These are phyloP conservation scores for Sphagnum fallax DNA, from an alignment of 228 moss, liverwort and hornwort genomes.

Conservation along the genomic window DNA sequence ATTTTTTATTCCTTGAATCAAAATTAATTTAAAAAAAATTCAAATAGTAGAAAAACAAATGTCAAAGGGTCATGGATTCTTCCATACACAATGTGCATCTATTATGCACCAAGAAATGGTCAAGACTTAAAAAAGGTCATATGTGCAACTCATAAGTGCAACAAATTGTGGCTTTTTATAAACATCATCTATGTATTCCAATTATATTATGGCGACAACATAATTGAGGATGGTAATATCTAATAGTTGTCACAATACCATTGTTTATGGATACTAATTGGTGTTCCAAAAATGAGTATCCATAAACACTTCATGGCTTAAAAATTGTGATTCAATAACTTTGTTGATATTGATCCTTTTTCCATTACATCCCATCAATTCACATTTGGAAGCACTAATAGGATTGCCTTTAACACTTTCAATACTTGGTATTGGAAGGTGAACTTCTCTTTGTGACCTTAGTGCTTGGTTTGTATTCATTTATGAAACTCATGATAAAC, in stretches of 20 bases:
- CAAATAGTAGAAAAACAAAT: too few relatives aligned
- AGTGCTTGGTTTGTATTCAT: slow-evolving; percentile 26
- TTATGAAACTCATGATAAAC: too few relatives aligned
- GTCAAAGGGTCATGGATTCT: too few relatives aligned
- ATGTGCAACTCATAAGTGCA: slow-evolving; percentile 81
- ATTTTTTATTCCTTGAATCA: too few relatives aligned
- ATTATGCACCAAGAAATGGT: neutral
- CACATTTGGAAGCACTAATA: slow-evolving; percentile 55
- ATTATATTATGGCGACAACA: slow-evolving; percentile 59
- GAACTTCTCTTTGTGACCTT: slow-evolving; percentile 15
- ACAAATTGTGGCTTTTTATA: slow-evolving; percentile 71
- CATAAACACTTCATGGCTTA: slow-evolving; percentile 74
- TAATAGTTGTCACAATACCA: slow-evolving; percentile 44
- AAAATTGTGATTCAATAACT: slow-evolving; percentile 51
- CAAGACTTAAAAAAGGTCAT: slow-evolving; percentile 82
- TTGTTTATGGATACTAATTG: too few relatives aligned
- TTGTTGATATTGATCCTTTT: slow-evolving; percentile 18
- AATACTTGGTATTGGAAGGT: slow-evolving; percentile 20
- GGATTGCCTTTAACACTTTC: slow-evolving; percentile 31
- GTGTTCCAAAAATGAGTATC: too few relatives aligned
- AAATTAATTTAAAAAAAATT: too few relatives aligned
- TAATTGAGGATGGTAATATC: slow-evolving; percentile 98
- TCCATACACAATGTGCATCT: neutral
- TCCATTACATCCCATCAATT: slow-evolving; percentile 82
- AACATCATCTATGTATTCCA: slow-evolving; percentile 49